Percentiles rank a stretch among this genome's conserved stretches.
These are phyloP conservation scores for Camellia oleifera DNA, from an alignment of 179 eudicot genomes.

Conservation along the genomic window DNA sequence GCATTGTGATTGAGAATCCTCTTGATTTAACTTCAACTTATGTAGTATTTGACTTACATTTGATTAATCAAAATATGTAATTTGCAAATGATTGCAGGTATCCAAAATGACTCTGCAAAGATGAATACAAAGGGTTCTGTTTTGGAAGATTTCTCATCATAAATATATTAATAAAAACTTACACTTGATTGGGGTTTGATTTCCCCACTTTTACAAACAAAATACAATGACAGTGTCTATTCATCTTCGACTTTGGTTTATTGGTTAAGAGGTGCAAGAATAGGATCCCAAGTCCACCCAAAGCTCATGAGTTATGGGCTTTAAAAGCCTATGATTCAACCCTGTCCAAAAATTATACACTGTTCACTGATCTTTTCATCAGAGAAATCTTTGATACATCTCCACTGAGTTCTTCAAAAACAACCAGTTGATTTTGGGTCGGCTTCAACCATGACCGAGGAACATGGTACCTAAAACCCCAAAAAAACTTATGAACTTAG, in stretches of 20 bases:
- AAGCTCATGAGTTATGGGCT: not conserved
- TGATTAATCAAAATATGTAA: too few relatives aligned
- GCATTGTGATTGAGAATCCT: not conserved
- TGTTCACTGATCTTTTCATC: conserved; percentile 51
- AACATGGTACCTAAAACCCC: conserved; percentile 70
- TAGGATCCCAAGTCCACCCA: not conserved
- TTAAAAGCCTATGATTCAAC: too few relatives aligned
- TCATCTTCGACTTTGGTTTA: conserved; percentile 7
- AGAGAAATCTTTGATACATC: conserved; percentile 69
- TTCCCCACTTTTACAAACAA: not conserved
- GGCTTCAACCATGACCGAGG: conserved; percentile 82
- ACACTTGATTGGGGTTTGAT: not conserved
- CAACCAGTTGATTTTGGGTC: conserved; percentile 48
- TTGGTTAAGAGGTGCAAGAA: not conserved
- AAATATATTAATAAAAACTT: too few relatives aligned
- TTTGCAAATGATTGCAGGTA: too few relatives aligned
- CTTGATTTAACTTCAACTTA: too few relatives aligned
- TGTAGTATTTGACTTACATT: too few relatives aligned
- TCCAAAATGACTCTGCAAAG: too few relatives aligned
- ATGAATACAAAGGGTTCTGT: too few relatives aligned
- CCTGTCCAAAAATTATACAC: conserved; percentile 6
- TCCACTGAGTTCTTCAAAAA: conserved; percentile 82
- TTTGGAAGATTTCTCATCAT: too few relatives aligned
- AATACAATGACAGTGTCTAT: not conserved
- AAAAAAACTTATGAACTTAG: not conserved